Evolutionary conservation across 805 yeast genomes (phyloP).

Genomic region (Cyberlindnera subsufficiens): DNA sequence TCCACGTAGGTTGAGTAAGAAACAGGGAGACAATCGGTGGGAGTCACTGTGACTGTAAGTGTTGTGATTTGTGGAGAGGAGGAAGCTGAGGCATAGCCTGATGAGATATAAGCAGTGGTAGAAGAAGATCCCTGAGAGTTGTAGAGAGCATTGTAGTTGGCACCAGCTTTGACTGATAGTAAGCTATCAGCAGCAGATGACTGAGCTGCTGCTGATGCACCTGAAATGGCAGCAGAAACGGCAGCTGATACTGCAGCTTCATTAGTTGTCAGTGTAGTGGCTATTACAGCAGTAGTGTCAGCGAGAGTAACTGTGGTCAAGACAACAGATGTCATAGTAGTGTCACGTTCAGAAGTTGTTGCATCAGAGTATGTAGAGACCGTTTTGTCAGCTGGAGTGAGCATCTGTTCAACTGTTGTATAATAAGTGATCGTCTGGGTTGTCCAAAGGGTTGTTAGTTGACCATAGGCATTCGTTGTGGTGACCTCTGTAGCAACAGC

Average conservation of each 20-base stretch:
- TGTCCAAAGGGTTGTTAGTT: conserved; percentile 40
- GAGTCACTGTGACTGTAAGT: conserved; percentile 18
- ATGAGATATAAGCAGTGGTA: conserved; percentile 2
- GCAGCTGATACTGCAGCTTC: conserved; percentile 9
- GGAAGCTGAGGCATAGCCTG: conserved; percentile 2
- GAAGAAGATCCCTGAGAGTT: background rate
- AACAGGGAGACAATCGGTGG: conserved; percentile 12
- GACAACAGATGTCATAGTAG: conserved; percentile 41
- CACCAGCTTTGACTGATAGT: background rate
- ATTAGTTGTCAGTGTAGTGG: conserved; percentile 16
- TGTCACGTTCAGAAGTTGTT: conserved; percentile 8
- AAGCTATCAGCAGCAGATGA: background rate
- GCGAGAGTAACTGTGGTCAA: conserved; percentile 24
- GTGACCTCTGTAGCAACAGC: conserved; percentile 16
- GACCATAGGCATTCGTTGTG: conserved; percentile 19
- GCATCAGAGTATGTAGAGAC: conserved; percentile 7
- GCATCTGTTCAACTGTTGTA: conserved; percentile 48
- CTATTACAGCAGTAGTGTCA: conserved; percentile 36
- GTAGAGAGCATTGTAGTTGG: background rate
- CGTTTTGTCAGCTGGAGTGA: conserved; percentile 11
- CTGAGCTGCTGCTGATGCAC: conserved; percentile 1
- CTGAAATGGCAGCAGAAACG: conserved; percentile 6
- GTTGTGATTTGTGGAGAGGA: conserved; percentile 14
- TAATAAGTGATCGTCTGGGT: conserved; percentile 33
- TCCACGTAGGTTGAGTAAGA: conserved; percentile 11